Conservation (phyloP, 2,329 filamentous ascomycete genomes). For the Teratosphaeria zuluensis region DNA sequence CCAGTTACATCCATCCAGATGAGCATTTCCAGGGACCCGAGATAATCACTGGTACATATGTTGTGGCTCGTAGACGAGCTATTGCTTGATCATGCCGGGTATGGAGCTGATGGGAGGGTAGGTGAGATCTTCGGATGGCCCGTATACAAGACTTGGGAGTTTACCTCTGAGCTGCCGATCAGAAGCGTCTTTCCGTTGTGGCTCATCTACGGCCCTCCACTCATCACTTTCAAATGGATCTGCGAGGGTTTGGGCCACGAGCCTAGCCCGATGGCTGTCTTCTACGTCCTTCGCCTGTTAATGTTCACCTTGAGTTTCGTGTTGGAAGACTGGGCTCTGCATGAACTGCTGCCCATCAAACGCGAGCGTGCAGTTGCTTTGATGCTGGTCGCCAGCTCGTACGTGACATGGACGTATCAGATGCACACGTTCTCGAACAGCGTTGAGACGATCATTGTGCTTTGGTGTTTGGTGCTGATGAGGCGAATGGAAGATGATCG, state of each 20-base stretch:
- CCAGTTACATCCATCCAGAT: constrained; percentile 95
- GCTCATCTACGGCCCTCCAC: constrained; percentile 87
- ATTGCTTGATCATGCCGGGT: not conserved
- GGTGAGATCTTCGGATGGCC: constrained; percentile 90
- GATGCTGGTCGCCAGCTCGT: constrained; percentile 83
- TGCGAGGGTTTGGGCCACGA: constrained; percentile 78
- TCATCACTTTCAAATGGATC: constrained; percentile 86
- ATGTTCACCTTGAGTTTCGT: constrained; percentile 97
- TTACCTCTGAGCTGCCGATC: constrained; percentile 76
- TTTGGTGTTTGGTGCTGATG: constrained; percentile 89
- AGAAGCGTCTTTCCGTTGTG: constrained; percentile 95
- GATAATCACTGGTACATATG: constrained; percentile 73
- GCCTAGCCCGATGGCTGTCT: constrained; percentile 75
- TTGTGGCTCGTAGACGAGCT: not conserved
- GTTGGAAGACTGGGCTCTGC: constrained; percentile 91
- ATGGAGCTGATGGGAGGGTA: constrained; percentile 29
- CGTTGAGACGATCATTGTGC: constrained; percentile 82
- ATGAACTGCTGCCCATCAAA: constrained; percentile 74
- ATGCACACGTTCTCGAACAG: constrained; percentile 98
- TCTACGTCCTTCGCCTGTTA: constrained; percentile 76
- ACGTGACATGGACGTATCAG: constrained; percentile 98
- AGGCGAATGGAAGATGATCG: constrained; percentile 72
- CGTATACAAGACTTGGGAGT: constrained; percentile 81
- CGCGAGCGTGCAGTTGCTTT: constrained; percentile 64
- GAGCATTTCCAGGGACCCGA: constrained; percentile 99